Conservation (phyloP, 139 green algal genomes). For the Nannochloris sp. region DNA sequence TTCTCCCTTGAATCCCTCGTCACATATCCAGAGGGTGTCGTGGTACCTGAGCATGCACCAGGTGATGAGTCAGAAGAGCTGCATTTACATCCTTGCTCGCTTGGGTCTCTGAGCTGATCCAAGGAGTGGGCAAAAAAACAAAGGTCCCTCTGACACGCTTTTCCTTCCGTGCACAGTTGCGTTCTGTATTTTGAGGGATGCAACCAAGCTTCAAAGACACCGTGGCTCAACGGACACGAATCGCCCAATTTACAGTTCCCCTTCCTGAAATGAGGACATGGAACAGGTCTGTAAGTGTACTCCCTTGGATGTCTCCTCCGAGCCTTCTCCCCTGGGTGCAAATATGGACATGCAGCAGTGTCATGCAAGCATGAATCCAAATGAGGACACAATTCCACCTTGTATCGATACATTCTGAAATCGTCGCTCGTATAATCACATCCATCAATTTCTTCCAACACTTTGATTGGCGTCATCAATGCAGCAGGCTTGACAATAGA, state of each 20-base stretch:
- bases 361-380: background rate
- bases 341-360: background rate
- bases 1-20: background rate
- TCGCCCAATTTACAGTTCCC: constrained; percentile 75
- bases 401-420: constrained; percentile 6
- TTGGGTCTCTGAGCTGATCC: constrained; percentile 62
- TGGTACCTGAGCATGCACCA: background rate
- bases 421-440: background rate
- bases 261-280: constrained; percentile 85
- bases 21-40: background rate
- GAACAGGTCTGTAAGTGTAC: constrained; percentile 57
- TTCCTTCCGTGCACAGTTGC: constrained; percentile 90
- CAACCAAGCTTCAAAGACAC: constrained; percentile 97
- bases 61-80: background rate
- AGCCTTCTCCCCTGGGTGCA: constrained; percentile 62
- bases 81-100: background rate
- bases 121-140: constrained; percentile 96
- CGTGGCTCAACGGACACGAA: constrained; percentile 84
- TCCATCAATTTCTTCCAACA: background rate
- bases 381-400: constrained; percentile 2
- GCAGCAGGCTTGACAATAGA: background rate
- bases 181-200: constrained; percentile 86
- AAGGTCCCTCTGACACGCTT: constrained; percentile 72
- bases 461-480: background rate
- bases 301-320: constrained; percentile 56